A percentile compares a stretch with the other conserved stretches of the same genome.
Evolutionary conservation across 2,329 filamentous ascomycete genomes (phyloP).

Genomic region (Alternaria solani): DNA sequence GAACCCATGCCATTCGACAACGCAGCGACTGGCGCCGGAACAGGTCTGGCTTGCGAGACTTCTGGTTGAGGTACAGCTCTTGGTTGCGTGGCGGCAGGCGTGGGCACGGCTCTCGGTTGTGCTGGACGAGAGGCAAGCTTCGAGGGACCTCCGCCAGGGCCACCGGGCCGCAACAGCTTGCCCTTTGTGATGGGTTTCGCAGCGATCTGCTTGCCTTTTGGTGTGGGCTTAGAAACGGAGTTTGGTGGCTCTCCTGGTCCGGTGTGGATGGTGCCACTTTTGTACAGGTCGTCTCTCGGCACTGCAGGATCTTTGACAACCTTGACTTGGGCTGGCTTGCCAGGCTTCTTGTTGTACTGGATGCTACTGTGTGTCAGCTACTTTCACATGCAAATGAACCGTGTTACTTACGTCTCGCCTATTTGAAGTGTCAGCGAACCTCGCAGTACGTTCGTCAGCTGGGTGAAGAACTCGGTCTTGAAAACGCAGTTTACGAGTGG

Average conservation of each 20-base stretch:
- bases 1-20: conserved; percentile 56
- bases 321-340: conserved; percentile 89
- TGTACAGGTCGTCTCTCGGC: conserved; percentile 81
- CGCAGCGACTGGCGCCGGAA: conserved; percentile 65
- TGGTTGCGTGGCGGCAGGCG: conserved; percentile 49
- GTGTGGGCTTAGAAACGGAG: conserved; percentile 83
- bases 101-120: conserved; percentile 45
- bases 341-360: conserved; percentile 97
- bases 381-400: background rate
- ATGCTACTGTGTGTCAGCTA: conserved; percentile 61
- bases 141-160: conserved; percentile 81
- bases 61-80: conserved; percentile 58
- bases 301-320: conserved; percentile 85
- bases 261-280: conserved; percentile 90
- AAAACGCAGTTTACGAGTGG: conserved; percentile 92
- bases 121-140: conserved; percentile 67
- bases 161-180: conserved; percentile 89
- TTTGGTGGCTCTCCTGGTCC: conserved; percentile 82
- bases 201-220: conserved; percentile 84
- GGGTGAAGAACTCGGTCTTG: conserved; percentile 97
- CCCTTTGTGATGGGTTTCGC: conserved; percentile 91
- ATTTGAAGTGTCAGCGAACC: conserved; percentile 85
- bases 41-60: conserved; percentile 56
- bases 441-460: conserved; percentile 81
- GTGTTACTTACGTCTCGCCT: conserved; percentile 65